Base-by-base conservation (phyloP, 2,329 filamentous ascomycete species). In the Hypocreales sp. region DNA sequence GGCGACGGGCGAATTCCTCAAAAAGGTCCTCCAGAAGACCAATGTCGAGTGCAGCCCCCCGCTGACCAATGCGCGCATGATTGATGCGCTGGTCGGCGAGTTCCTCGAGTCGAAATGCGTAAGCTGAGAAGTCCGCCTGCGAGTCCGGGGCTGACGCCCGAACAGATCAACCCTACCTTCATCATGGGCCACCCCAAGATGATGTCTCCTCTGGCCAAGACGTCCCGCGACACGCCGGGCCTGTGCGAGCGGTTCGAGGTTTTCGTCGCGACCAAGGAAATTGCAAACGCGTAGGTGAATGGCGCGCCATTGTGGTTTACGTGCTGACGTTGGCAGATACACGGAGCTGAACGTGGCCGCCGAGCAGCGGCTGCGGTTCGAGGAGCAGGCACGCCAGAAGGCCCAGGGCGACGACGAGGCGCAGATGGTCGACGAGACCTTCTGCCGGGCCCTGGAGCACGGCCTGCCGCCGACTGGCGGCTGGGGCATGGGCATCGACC, bases 201-300 rank as follows among this genome's bases (percentile, higher is more conserved):
- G 53, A 59, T 95, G 87, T 90, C 81, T 11, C 90, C 90, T 7
- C 67, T 98, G 12, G 90, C 90, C 63, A 98, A 98, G 68, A 86
- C 86, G 55, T 82, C 94, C 57, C 80, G 90, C 39, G 58, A 65
- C 25, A 71, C 72, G 36, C 68, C 77, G 28, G 90, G 87, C 44
- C 70, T 98, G 19, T 94, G 84, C 52, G 90, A 98, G 64, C 80
- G 90, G 30, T 95, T 95, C 54, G 90, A 98, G 59, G 86, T 82
- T 8, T 98, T 98, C 41, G 90, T 94, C 12, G 53, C 46, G 42
- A 56, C 51, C 44, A 59, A 58, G 71, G 87, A 95, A 53, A 94
- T 95, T 40, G 79, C 78, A 46, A 95, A 98, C 48, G 86, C 86
- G 5, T 64, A 49, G 38, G 45, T 40, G 10, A n/a, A n/a, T n/a